phyloP scores from a whole-genome alignment of 2,329 filamentous ascomycete species.

The Salinomyces thailandicus region DNA sequence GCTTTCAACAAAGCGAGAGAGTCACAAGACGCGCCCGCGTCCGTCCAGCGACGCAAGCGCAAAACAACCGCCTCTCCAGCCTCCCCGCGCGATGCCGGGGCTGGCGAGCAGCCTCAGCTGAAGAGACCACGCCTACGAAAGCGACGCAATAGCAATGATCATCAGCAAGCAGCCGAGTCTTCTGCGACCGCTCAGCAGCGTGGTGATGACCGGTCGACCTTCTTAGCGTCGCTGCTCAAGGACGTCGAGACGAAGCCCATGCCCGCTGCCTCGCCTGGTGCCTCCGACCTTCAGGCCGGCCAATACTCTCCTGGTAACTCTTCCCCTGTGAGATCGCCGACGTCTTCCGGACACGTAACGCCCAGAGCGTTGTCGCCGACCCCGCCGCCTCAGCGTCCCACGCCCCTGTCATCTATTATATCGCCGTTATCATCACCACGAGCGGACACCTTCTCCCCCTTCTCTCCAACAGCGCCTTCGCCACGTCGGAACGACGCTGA shows the following conservation, averaged over 20 bases:
- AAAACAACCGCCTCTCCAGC: constrained; percentile 66
- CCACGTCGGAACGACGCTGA: constrained; percentile 8
- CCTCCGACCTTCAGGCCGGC: constrained; percentile 23
- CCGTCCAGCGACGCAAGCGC: constrained; percentile 50
- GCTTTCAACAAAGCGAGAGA: constrained; percentile 78
- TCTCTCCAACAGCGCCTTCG: constrained; percentile 35
- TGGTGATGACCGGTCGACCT: constrained; percentile 46
- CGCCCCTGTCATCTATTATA: constrained; percentile 60
- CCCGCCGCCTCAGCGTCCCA: constrained; percentile 56
- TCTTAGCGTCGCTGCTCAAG: constrained; percentile 75
- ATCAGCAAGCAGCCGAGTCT: constrained; percentile 23
- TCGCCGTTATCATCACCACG: constrained; percentile 60
- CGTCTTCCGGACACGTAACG: constrained; percentile 54
- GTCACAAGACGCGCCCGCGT: constrained; percentile 40
- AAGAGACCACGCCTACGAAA: constrained; percentile 60
- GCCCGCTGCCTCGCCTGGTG: constrained; percentile 26
- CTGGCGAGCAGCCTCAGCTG: constrained; percentile 58
- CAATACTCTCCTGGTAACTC: constrained; percentile 36
- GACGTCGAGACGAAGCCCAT: constrained; percentile 60
- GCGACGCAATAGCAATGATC: constrained; percentile 37
- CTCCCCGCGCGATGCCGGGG: constrained; percentile 53
- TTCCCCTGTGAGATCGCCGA: constrained; percentile 58
- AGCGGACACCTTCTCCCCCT: constrained; percentile 58
- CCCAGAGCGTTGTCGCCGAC: constrained; percentile 55
- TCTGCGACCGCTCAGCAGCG: constrained; percentile 23